Evolutionary conservation across 768 basidiomycete species (phyloP).

Genomic region (Ramaria sp.): DNA sequence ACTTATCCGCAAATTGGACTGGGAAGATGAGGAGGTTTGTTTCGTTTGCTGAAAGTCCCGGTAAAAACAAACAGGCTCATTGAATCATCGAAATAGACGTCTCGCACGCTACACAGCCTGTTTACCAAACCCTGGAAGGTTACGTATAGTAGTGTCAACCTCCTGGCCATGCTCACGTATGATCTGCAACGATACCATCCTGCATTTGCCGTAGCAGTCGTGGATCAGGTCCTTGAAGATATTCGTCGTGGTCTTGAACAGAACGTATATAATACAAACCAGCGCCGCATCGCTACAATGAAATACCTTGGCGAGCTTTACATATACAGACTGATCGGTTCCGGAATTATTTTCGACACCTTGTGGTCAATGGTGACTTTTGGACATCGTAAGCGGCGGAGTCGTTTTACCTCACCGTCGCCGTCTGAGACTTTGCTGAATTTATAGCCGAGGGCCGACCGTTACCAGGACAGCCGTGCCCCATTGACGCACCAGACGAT

Average conservation of each 20-base stretch:
- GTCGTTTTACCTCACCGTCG: neutral
- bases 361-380: constrained; percentile 93
- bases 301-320: constrained; percentile 97
- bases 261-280: constrained; percentile 91
- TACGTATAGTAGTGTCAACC: constrained; percentile 79
- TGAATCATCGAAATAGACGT: constrained; percentile 27
- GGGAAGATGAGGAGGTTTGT: constrained; percentile 59
- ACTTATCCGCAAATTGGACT: constrained; percentile 86
- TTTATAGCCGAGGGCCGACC: constrained; percentile 78
- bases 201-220: constrained; percentile 74
- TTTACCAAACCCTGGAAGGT: constrained; percentile 99
- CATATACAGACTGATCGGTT: constrained; percentile 87
- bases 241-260: constrained; percentile 84
- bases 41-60: neutral
- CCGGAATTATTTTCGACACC: constrained; percentile 83
- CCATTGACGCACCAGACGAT: constrained; percentile 88
- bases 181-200: constrained; percentile 92
- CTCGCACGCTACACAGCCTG: constrained; percentile 64
- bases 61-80: neutral
- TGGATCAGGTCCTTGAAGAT: constrained; percentile 94
- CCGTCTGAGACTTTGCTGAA: constrained; percentile 9
- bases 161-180: constrained; percentile 90
- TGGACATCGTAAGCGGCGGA: constrained; percentile 73
- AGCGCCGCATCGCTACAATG: constrained; percentile 80
- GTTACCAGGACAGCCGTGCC: constrained; percentile 58